These are phyloP conservation scores for Sisymbrium altissimum DNA, from an alignment of 345 rosid genomes.

Conservation along the genomic window DNA sequence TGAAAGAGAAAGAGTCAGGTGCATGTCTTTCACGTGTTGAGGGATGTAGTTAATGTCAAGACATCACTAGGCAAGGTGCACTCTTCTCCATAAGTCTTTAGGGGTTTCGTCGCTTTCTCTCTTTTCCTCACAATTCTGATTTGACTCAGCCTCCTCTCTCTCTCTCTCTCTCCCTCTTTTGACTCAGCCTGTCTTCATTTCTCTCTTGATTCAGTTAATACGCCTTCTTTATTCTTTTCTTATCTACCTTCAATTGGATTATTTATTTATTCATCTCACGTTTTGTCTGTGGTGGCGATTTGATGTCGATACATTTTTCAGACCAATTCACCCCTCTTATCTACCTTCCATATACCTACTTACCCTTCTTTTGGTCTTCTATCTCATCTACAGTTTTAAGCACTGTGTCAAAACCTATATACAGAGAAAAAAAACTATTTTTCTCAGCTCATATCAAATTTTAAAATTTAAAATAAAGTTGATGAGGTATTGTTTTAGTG, in stretches of 20 bases:
- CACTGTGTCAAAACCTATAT: neutral
- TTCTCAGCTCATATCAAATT: neutral
- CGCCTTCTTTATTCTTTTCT: neutral
- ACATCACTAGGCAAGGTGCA: slow-evolving; percentile 16
- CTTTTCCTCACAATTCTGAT: neutral
- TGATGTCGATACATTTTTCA: neutral
- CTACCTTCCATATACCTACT: neutral
- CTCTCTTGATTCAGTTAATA: neutral
- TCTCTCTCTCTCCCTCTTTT: neutral
- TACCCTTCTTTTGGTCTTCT: neutral
- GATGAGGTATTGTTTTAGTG: neutral
- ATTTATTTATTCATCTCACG: slow-evolving; percentile 11
- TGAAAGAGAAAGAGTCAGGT: neutral
- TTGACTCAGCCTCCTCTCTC: neutral
- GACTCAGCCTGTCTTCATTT: neutral
- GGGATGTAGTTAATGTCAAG: neutral
- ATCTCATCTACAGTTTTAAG: neutral
- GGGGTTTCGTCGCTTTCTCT: slow-evolving; percentile 5
- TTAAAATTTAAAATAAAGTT: neutral
- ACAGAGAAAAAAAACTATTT: too few relatives aligned
- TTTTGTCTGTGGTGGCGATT: slow-evolving; percentile 3
- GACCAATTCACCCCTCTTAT: neutral
- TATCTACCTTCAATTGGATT: neutral
- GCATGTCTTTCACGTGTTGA: slow-evolving; percentile 37
- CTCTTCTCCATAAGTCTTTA: neutral